Evolutionary conservation across 305 asterid genomes (phyloP).

Genomic region (Solanum hybrid): DNA sequence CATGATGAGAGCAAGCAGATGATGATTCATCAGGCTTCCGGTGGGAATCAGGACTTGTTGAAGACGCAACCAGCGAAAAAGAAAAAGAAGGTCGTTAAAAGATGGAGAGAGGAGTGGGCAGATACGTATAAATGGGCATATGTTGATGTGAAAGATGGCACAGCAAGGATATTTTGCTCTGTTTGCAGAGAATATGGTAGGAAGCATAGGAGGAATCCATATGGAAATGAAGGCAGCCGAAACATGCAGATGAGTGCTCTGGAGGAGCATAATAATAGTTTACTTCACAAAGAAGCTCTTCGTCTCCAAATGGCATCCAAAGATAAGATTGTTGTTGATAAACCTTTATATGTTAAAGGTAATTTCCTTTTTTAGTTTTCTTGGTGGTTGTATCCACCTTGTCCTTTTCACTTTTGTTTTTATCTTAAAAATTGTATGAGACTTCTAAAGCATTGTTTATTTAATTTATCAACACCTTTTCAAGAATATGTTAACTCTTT

Average conservation of each 20-base stretch:
- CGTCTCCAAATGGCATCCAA: slow-evolving; percentile 93
- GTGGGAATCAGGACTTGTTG: slow-evolving; percentile 60
- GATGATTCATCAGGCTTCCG: slow-evolving; percentile 53
- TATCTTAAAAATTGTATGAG: neutral
- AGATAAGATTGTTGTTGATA: slow-evolving; percentile 74
- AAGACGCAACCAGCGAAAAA: slow-evolving; percentile 66
- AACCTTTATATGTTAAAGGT: slow-evolving; percentile 93
- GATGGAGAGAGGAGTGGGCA: slow-evolving; percentile 99
- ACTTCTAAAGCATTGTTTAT: neutral
- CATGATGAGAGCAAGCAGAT: slow-evolving; percentile 51
- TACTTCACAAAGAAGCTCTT: slow-evolving; percentile 98
- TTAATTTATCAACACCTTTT: neutral
- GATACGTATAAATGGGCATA: slow-evolving; percentile 99
- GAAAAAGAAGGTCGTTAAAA: slow-evolving; percentile 93
- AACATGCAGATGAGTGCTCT: slow-evolving; percentile 99
- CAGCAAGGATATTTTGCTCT: slow-evolving; percentile 95
- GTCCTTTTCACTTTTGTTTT: neutral
- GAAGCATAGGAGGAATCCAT: slow-evolving; percentile 95
- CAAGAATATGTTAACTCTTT: neutral
- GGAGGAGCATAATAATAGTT: slow-evolving; percentile 96
- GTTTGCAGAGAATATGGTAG: slow-evolving; percentile 97
- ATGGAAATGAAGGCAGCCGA: slow-evolving; percentile 98
- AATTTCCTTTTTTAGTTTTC: slow-evolving; percentile 10
- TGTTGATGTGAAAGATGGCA: slow-evolving; percentile 87
- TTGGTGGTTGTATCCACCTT: neutral